phyloP scores from a whole-genome alignment of 2,329 filamentous ascomycete genomes.

The Aspergillus persii region DNA sequence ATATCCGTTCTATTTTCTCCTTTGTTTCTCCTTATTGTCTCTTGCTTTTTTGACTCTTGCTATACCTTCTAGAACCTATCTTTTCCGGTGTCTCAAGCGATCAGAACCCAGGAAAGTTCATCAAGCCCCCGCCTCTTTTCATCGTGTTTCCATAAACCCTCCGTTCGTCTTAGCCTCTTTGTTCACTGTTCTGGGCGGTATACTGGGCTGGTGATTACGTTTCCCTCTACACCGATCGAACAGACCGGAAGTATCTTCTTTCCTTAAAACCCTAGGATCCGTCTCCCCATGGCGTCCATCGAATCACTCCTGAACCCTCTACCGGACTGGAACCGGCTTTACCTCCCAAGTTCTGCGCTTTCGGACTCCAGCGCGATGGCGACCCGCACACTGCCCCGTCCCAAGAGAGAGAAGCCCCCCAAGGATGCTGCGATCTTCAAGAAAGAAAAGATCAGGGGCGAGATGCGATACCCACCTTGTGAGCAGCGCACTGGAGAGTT shows the following conservation, averaged over 20 bases:
- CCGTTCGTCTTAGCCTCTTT: constrained; percentile 8
- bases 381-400: constrained; percentile 18
- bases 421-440: constrained; percentile 65
- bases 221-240: not conserved
- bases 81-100: constrained; percentile 10
- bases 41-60: constrained; percentile 12
- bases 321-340: constrained; percentile 34
- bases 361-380: constrained; percentile 41
- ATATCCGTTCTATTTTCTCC: constrained; percentile 11
- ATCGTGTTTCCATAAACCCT: constrained; percentile 14
- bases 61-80: constrained; percentile 29
- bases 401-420: constrained; percentile 55
- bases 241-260: not conserved
- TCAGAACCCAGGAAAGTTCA: constrained; percentile 12
- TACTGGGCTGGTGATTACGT: not conserved
- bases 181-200: not conserved
- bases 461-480: constrained; percentile 71
- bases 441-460: constrained; percentile 61
- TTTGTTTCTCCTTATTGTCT: constrained; percentile 13
- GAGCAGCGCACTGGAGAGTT: constrained; percentile 63
- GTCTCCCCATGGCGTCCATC: constrained; percentile 59
- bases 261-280: constrained; percentile 1
- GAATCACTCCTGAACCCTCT: constrained; percentile 65
- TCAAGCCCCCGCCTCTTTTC: constrained; percentile 12
- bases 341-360: constrained; percentile 39